A percentile compares a stretch with the other conserved stretches of the same genome.
Conservation (phyloP, 164 flowering plant species). For the Umbellularia californica region DNA sequence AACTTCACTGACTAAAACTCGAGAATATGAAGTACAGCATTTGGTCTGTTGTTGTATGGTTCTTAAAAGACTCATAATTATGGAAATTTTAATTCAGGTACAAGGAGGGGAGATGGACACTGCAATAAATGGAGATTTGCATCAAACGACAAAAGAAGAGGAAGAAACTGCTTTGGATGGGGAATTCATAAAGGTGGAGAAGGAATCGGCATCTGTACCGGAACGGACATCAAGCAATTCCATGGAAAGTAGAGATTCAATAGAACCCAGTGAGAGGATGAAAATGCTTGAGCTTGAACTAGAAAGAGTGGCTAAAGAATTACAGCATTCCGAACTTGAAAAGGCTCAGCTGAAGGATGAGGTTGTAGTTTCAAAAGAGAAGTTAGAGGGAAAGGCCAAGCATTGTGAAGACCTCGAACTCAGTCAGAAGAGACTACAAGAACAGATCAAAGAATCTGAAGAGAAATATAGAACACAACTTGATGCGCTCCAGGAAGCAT, state of each 20-base stretch:
- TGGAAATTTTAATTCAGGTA: conserved; percentile 18
- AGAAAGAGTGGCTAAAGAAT: conserved; percentile 41
- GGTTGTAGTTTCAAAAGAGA: conserved; percentile 38
- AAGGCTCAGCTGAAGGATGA: conserved; percentile 48
- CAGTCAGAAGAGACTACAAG: conserved; percentile 46
- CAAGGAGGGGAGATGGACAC: conserved; percentile 11
- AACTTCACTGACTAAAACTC: neutral
- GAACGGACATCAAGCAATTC: conserved; percentile 35
- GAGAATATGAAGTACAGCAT: neutral
- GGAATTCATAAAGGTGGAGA: conserved; percentile 94
- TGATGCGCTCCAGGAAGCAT: conserved; percentile 49
- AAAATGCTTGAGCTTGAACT: conserved; percentile 69
- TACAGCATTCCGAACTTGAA: conserved; percentile 63
- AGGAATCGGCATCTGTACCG: conserved; percentile 37
- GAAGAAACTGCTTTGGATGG: conserved; percentile 68
- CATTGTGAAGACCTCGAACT: conserved; percentile 55
- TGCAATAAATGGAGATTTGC: conserved; percentile 17
- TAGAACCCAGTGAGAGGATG: conserved; percentile 60
- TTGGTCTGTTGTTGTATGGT: neutral
- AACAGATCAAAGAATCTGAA: conserved; percentile 45
- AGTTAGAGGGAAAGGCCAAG: conserved; percentile 44
- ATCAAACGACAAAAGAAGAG: conserved; percentile 24
- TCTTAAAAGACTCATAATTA: neutral
- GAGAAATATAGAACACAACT: conserved; percentile 47
- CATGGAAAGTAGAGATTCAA: conserved; percentile 33